These are phyloP conservation scores for Leccinum barrowsii DNA, from an alignment of 768 basidiomycete genomes.

Conservation along the genomic window DNA sequence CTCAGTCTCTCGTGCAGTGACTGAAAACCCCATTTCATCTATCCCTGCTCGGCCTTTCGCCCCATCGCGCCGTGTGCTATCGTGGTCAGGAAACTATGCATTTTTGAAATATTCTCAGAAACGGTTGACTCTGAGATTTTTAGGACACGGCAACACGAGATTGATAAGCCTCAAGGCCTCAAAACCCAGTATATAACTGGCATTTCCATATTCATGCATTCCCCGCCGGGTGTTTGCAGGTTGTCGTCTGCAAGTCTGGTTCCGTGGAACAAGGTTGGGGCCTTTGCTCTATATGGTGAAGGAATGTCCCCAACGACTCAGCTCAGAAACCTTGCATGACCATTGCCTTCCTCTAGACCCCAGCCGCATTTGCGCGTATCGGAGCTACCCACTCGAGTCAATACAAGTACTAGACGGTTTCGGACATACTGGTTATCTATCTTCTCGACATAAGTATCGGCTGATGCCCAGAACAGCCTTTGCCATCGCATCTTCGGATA, in stretches of 20 bases:
- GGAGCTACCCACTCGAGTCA: neutral
- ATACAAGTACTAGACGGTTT: slow-evolving; percentile 1
- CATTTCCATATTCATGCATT: slow-evolving; percentile 7
- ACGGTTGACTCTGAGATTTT: neutral
- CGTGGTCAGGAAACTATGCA: neutral
- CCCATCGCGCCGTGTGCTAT: neutral
- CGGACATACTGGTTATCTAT: neutral
- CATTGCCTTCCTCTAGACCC: neutral
- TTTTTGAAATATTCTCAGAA: neutral
- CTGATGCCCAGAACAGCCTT: slow-evolving; percentile 1
- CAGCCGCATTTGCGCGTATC: neutral
- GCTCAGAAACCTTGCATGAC: slow-evolving; percentile 2
- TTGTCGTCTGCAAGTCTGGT: neutral
- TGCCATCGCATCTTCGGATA: slow-evolving; percentile 4
- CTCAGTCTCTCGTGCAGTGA: neutral
- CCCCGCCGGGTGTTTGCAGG: neutral
- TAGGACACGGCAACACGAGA: slow-evolving; percentile 4
- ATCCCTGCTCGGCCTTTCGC: neutral
- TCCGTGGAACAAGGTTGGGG: slow-evolving; percentile 1
- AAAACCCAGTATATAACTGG: neutral
- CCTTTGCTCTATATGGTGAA: slow-evolving; percentile 6
- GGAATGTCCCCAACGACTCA: neutral
- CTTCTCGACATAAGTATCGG: neutral
- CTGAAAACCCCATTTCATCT: neutral
- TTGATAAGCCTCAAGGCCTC: neutral